phyloP scores from a whole-genome alignment of 108 stramenopile genomes.

The Pinguiococcus pyrenoidosus region DNA sequence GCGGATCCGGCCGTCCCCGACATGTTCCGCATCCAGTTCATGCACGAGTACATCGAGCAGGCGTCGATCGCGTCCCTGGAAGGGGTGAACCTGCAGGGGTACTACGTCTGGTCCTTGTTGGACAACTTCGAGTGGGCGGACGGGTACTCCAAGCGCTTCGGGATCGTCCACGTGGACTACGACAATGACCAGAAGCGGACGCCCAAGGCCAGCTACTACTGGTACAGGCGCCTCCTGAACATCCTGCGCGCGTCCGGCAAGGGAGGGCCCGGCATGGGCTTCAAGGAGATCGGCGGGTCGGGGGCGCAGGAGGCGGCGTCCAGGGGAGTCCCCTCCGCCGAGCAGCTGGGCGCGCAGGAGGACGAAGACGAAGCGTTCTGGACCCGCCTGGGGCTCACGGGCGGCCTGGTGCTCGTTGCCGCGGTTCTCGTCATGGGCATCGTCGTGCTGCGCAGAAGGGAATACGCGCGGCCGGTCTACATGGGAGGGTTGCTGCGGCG shows the following conservation, averaged over 20 bases:
- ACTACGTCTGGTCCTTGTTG: slow-evolving; percentile 83
- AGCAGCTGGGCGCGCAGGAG: too few species aligned
- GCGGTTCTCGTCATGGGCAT: too few species aligned
- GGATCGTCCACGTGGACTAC: slow-evolving; percentile 71
- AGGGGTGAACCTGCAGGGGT: slow-evolving; percentile 66
- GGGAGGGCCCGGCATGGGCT: too few species aligned
- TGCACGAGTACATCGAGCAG: slow-evolving; percentile 13
- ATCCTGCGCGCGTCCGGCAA: background rate
- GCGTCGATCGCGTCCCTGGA: background rate
- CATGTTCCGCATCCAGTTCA: slow-evolving; percentile 16
- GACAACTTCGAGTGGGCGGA: slow-evolving; percentile 90
- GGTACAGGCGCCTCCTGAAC: slow-evolving; percentile 36
- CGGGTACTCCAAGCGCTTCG: slow-evolving; percentile 69
- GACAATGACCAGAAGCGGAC: slow-evolving; percentile 52
- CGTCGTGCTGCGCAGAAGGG: too few species aligned
- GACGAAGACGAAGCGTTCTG: too few species aligned
- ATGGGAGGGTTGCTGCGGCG: too few species aligned
- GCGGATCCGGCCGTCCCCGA: slow-evolving; percentile 14
- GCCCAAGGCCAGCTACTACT: slow-evolving; percentile 57
- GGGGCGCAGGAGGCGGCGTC: too few species aligned
- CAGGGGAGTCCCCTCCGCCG: too few species aligned
- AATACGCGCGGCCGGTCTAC: too few species aligned
- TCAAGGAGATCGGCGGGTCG: too few species aligned
- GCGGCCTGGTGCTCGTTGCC: too few species aligned
- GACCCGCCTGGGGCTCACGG: too few species aligned